Base-by-base conservation (phyloP, 176 grass and related monocot species). In the Phoenix dactylifera region DNA sequence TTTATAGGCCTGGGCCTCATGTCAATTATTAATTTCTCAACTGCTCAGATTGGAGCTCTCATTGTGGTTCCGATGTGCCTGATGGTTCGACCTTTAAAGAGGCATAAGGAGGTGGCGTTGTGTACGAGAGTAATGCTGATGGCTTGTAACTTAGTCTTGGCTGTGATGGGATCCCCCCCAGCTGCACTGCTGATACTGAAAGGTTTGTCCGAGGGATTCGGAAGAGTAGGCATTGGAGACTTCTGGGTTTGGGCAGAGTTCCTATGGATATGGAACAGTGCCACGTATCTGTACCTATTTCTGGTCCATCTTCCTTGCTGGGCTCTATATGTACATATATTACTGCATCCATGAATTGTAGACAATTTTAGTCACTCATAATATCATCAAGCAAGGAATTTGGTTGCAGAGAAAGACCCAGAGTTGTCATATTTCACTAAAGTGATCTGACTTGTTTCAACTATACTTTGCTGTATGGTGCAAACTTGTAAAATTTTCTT, bases 21-120 rank as follows among this genome's bases (percentile, higher is more conserved):
- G 87, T 97, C 92, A 12, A 75, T 97, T 59, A 97, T 97, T 74
- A 97, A 97, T 73, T 97, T 97, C 12, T 76, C 92, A 7, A 88
- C 81, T 4, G 84, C 92, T 29, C 92, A 91, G 74, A 85, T 96
- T 62, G 87, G 87, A 17, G 86, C 90, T 62, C 61, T 96, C 72
- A 56, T 96, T 24, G 22, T 88, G 16, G 72, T 96, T 68, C 92
- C 87, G 23, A 82, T 96, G 92, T 91, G 83, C 59, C 49, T 91
- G 60, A 72, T 88, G 62, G 79, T 66, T 65, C 68, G 51, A 23
- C 92, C 87, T 18, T 24, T 91, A 51, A 85, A 30, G 70, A 84
- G 62, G 16, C 50, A 57, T 23, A 77, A 66, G 54, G 54, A 60
- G 51, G 71, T 71, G 55, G 79, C 35, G 62, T 51, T 74, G 63